These are phyloP conservation scores for Moesziomyces sp. DNA, from an alignment of 1,284 basidiomycete genomes.

Conservation along the genomic window DNA sequence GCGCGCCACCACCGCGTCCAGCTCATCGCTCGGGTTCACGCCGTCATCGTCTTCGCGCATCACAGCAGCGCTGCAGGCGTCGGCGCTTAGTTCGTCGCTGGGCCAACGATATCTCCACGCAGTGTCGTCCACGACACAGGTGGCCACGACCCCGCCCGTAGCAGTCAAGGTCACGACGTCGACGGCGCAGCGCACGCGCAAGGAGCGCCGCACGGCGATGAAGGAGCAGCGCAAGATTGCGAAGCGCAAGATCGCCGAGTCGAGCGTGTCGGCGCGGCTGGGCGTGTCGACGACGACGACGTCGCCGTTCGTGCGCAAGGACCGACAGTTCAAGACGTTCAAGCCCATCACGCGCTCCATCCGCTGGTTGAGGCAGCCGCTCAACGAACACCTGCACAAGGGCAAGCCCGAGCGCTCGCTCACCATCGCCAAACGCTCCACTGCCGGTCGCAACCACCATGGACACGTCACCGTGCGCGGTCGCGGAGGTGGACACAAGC, in stretches of 20 bases:
- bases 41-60: constrained; percentile 24
- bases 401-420: constrained; percentile 83
- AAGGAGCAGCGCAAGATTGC: constrained; percentile 54
- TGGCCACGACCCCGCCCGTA: neutral
- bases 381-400: constrained; percentile 83
- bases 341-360: constrained; percentile 86
- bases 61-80: constrained; percentile 22
- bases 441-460: constrained; percentile 82
- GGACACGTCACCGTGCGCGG: constrained; percentile 90
- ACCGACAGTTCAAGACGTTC: constrained; percentile 80
- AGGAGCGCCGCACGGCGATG: constrained; percentile 51
- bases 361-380: constrained; percentile 84
- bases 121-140: constrained; percentile 29
- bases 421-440: constrained; percentile 83
- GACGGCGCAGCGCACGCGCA: constrained; percentile 28
- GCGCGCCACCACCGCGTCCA: constrained; percentile 19
- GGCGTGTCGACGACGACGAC: constrained; percentile 52
- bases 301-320: constrained; percentile 63
- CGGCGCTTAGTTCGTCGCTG: constrained; percentile 2
- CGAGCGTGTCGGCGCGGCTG: constrained; percentile 57
- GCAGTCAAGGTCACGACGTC: neutral
- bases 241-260: constrained; percentile 39
- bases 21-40: constrained; percentile 12
- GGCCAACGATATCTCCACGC: constrained; percentile 19
- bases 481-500: constrained; percentile 89